Conservation (phyloP, 345 rosid species). For the Syzygium oleosum region DNA sequence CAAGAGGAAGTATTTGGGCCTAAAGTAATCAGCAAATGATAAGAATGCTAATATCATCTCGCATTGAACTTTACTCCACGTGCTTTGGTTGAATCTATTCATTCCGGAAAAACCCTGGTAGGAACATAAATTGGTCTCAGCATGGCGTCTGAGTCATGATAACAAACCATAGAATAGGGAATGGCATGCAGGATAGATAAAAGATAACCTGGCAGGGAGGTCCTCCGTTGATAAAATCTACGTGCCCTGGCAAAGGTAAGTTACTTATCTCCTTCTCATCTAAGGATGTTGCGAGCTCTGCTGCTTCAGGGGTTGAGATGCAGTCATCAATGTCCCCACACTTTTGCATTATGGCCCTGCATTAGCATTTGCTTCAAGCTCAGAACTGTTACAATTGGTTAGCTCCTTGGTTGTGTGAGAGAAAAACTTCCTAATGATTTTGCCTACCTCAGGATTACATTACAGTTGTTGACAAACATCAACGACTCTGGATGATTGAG, state of each 20-base stretch:
- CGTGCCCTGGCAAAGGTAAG: conserved; percentile 54
- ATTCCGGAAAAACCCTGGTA: conserved; percentile 91
- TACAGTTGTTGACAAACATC: conserved; percentile 70
- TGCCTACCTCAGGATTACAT: conserved; percentile 65
- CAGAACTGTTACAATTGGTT: background rate
- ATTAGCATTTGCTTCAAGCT: background rate
- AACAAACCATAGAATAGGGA: background rate
- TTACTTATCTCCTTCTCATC: conserved; percentile 27
- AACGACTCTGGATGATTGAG: conserved; percentile 61
- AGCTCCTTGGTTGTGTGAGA: background rate
- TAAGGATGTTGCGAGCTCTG: conserved; percentile 30
- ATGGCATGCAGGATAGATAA: background rate
- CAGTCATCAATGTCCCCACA: conserved; percentile 81
- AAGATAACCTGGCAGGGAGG: conserved; percentile 85
- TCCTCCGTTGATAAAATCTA: conserved; percentile 91
- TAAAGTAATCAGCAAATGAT: conserved; percentile 78
- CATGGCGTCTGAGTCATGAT: background rate
- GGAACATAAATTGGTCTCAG: background rate
- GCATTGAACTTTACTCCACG: conserved; percentile 83
- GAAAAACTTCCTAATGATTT: background rate
- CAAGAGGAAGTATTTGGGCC: conserved; percentile 81
- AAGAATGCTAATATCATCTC: conserved; percentile 48
- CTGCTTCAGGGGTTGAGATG: conserved; percentile 66
- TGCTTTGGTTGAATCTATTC: conserved; percentile 68
- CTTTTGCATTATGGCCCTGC: conserved; percentile 72